Evolutionary conservation across 73 alveolate species (phyloP), one percentile per base, ranked within the genome.

Genomic region (Blepharisma japonicum): DNA sequence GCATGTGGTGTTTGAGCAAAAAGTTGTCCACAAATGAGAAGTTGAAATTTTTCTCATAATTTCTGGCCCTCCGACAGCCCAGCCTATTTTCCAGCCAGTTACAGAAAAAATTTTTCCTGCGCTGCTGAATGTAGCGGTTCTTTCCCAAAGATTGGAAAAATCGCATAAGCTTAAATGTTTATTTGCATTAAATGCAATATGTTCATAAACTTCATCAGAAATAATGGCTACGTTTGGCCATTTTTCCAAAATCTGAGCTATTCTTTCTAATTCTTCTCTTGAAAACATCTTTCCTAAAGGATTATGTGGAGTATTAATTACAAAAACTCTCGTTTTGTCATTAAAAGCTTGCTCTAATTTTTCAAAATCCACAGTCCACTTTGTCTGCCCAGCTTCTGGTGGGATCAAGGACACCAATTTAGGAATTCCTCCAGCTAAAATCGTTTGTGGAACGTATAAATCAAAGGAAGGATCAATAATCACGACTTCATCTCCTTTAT

Each of bases 191-290:
- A 20, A 81, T 11, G 67, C n/a, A 46, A 93, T 83, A 78, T 85
- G 94, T 27, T 93, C 93, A 83, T 93, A 93, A n/a, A 92, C 98
- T 66, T 91, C 98, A 77, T 93, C 98, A 70, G 89, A 79, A 45
- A 92, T 77, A 6, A 93, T 93, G 6, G 78, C 25, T 46, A 83
- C 93, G 9, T 91, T 45, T 11, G 97, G 97, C 72, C 71, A 83
- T 45, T 80, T 90, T 9, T 91, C 87, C 7, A 93, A 86, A 25
- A 93, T 83, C 55, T 85, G 91, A 21, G 94, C 81, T 53, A 93
- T 81, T 55, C 74, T 71, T 77, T 90, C 82, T 6, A 87, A 68
- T 72, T 93, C 98, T 71, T 88, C 84, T 32, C 56, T 56, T 8
- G 88, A 42, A 79, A 93, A 89, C 20, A 82, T 83, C 68, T 93